Evolutionary conservation across 768 basidiomycete genomes (phyloP).

Genomic region (Boletus vinaceobasis): DNA sequence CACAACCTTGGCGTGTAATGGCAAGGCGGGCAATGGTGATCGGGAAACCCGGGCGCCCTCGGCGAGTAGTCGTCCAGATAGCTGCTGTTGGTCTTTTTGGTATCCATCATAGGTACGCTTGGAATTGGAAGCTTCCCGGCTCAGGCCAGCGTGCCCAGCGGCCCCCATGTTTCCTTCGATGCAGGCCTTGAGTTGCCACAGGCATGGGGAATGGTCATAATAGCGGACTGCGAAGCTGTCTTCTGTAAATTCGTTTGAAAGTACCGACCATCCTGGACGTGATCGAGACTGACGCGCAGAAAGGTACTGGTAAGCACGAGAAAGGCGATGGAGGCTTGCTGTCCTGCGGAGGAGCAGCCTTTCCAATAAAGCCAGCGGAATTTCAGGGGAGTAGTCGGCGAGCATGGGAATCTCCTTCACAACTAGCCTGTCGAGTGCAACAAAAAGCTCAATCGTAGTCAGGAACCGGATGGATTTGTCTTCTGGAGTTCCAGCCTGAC

Average conservation of each 20-base stretch:
- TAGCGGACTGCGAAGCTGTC: slow-evolving; percentile 32
- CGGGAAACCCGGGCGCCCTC: neutral
- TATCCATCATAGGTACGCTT: too few relatives aligned
- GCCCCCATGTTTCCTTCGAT: too few relatives aligned
- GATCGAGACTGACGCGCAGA: slow-evolving; percentile 22
- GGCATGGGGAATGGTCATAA: slow-evolving; percentile 14
- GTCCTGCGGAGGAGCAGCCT: slow-evolving; percentile 26
- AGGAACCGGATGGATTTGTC: too few relatives aligned
- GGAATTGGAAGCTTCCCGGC: too few relatives aligned
- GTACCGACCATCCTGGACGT: slow-evolving; percentile 27
- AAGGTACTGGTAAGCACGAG: slow-evolving; percentile 30
- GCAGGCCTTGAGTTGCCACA: slow-evolving; percentile 21
- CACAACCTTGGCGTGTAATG: slow-evolving; percentile 18
- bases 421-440: too few relatives aligned
- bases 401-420: slow-evolving; percentile 32
- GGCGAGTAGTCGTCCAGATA: too few relatives aligned
- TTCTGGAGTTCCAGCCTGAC: too few relatives aligned
- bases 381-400: slow-evolving; percentile 30
- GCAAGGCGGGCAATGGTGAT: slow-evolving; percentile 42
- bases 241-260: slow-evolving; percentile 17
- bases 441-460: too few relatives aligned
- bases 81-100: too few relatives aligned
- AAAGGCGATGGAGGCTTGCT: slow-evolving; percentile 26
- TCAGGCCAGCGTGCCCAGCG: too few relatives aligned
- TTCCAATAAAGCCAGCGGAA: slow-evolving; percentile 19